Conservation (phyloP, 345 rosid genomes). For the Citrus medica region DNA sequence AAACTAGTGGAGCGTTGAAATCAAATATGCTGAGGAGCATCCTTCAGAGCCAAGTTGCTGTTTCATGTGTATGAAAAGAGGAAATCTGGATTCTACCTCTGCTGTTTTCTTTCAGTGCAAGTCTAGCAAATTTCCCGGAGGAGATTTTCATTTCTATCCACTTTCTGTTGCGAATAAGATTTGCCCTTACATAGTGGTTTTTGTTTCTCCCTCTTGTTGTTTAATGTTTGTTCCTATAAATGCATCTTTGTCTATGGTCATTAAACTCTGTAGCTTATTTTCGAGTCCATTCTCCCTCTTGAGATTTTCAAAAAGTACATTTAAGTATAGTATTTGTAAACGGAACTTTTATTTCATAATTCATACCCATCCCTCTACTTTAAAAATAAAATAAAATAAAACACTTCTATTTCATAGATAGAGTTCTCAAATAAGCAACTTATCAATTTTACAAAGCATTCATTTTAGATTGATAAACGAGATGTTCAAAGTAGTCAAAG, state of each 20-base stretch:
- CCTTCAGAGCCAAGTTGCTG: constrained; percentile 4
- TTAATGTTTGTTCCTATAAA: neutral
- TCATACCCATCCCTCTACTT: no score
- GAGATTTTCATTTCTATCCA: neutral
- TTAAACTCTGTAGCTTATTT: neutral
- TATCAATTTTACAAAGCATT: no score
- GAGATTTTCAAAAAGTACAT: no score
- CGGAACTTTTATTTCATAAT: no score
- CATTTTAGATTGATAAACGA: neutral
- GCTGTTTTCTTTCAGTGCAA: neutral
- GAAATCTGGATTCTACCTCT: neutral
- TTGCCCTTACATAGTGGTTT: neutral
- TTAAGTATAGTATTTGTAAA: no score
- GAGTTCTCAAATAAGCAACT: no score
- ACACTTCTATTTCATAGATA: no score
- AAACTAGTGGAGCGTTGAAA: constrained; percentile 35
- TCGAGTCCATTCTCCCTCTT: neutral
- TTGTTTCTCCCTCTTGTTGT: neutral
- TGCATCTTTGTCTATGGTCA: neutral
- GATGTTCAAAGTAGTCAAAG: neutral
- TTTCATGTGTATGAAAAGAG: neutral
- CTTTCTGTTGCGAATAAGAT: neutral
- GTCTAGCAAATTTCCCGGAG: neutral
- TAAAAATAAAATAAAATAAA: no score
- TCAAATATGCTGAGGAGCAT: neutral